A percentile compares a stretch with the other conserved stretches of the same genome.
phyloP scores from a whole-genome alignment of 345 rosid species.

The Boechera divaricarpa region DNA sequence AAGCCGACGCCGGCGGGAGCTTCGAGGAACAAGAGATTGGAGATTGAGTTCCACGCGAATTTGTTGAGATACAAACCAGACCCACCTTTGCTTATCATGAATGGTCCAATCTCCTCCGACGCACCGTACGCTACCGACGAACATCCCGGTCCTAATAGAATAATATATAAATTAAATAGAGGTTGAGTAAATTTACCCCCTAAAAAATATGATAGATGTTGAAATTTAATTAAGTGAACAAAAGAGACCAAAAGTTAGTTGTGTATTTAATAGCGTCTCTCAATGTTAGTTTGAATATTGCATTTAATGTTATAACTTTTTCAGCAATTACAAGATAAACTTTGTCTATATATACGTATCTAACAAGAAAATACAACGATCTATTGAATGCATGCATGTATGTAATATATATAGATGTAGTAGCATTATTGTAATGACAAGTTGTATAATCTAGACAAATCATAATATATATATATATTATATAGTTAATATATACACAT shows the following conservation, averaged over 20 bases:
- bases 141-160: constrained; percentile 86
- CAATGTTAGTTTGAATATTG: constrained; percentile 25
- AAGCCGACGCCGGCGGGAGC: constrained; percentile 98
- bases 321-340: background rate
- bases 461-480: background rate
- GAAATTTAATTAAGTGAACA: constrained; percentile 21
- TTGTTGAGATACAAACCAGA: constrained; percentile 86
- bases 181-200: background rate
- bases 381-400: constrained; percentile 39
- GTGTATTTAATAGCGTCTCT: constrained; percentile 39
- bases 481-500: background rate
- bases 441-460: background rate
- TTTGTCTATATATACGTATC: background rate
- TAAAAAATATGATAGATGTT: constrained; percentile 7
- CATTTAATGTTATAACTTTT: constrained; percentile 41
- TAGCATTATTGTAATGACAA: background rate
- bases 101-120: constrained; percentile 98
- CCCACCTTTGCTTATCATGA: constrained; percentile 77
- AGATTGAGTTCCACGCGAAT: constrained; percentile 84
- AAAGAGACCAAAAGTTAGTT: constrained; percentile 38
- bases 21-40: constrained; percentile 94
- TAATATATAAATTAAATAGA: background rate
- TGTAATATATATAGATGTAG: background rate
- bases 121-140: constrained; percentile 99
- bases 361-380: background rate